Conservation (phyloP, 2,329 filamentous ascomycete genomes). For the Aquanectria penicillioides region DNA sequence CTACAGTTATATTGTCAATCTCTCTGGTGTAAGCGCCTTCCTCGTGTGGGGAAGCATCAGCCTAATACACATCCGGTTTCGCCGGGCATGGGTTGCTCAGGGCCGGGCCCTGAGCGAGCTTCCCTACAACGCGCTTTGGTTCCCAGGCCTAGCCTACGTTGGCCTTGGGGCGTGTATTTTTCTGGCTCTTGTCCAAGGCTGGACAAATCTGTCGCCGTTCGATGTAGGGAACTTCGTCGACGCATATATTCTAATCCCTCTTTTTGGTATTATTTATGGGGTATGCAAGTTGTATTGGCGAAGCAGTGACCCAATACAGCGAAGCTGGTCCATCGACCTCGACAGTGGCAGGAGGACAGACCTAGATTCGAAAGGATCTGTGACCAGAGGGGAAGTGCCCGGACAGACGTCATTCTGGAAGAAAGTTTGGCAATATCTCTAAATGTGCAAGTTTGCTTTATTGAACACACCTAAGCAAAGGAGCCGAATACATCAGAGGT, state of each 20-base stretch:
- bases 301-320: conserved; percentile 60
- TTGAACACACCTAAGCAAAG: no score
- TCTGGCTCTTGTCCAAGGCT: conserved; percentile 69
- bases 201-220: conserved; percentile 68
- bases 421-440: conserved; percentile 55
- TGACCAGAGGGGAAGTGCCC: conserved; percentile 45
- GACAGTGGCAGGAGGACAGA: conserved; percentile 65
- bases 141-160: conserved; percentile 69
- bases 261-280: conserved; percentile 67
- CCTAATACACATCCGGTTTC: conserved; percentile 78
- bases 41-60: conserved; percentile 77
- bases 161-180: conserved; percentile 67
- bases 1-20: conserved; percentile 76
- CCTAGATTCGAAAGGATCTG: conserved; percentile 55
- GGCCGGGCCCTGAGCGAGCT: conserved; percentile 64
- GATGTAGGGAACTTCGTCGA: conserved; percentile 68
- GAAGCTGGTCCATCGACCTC: conserved; percentile 64
- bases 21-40: conserved; percentile 76
- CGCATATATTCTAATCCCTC: conserved; percentile 69
- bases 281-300: conserved; percentile 64
- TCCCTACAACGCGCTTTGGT: conserved; percentile 64
- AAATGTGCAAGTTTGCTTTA: conserved; percentile 11
- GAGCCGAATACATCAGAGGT: no score
- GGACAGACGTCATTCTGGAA: conserved; percentile 53
- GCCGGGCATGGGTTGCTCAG: conserved; percentile 68